Conservation (phyloP, 2,329 filamentous ascomycete species). For the Trichoderma sp. region DNA sequence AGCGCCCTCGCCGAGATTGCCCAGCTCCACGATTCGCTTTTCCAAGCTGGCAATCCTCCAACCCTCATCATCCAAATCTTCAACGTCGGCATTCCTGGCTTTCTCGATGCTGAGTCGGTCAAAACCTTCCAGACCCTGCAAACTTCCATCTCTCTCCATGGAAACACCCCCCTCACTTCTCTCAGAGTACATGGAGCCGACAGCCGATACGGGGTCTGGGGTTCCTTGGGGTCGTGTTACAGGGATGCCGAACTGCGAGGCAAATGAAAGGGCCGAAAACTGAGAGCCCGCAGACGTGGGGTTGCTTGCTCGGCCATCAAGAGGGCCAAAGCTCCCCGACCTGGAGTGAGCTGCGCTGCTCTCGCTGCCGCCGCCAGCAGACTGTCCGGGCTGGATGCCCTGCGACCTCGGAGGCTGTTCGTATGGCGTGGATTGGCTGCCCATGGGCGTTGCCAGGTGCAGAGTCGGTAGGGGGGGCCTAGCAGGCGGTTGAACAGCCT, state of each 20-base stretch:
- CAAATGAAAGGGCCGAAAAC: constrained; percentile 81
- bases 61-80: constrained; percentile 91
- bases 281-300: constrained; percentile 87
- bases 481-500: constrained; percentile 42
- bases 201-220: constrained; percentile 85
- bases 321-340: constrained; percentile 78
- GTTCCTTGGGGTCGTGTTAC: constrained; percentile 67
- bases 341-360: constrained; percentile 78
- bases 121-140: constrained; percentile 75
- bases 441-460: constrained; percentile 86
- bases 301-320: constrained; percentile 76
- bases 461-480: constrained; percentile 72
- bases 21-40: constrained; percentile 83
- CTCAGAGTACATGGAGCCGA: constrained; percentile 82
- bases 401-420: constrained; percentile 61
- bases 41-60: constrained; percentile 93
- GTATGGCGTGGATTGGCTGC: constrained; percentile 73
- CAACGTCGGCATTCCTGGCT: constrained; percentile 83
- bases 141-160: constrained; percentile 83
- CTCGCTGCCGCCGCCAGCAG: constrained; percentile 78
- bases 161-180: constrained; percentile 72
- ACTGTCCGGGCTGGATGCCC: constrained; percentile 62
- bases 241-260: constrained; percentile 70
- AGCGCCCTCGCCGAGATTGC: constrained; percentile 89
- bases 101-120: constrained; percentile 82